Conservation (phyloP, 1,284 basidiomycete genomes). For the Rhodotorula sp. region DNA sequence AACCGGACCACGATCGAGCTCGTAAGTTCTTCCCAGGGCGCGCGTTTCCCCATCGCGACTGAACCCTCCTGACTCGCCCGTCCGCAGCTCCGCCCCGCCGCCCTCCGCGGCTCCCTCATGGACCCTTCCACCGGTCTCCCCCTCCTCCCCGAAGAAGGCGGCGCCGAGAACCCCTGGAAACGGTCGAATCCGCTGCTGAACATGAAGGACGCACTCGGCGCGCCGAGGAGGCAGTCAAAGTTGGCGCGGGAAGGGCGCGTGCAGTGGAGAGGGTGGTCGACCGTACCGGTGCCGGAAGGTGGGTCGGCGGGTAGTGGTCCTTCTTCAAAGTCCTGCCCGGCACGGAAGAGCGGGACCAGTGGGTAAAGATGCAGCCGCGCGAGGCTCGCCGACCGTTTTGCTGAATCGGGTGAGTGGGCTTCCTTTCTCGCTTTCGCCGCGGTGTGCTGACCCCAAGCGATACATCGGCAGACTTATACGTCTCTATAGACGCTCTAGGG, state of each 20-base stretch:
- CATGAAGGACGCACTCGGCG: background rate
- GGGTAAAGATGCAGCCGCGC: no score
- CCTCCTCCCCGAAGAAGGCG: background rate
- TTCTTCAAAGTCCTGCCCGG: no score
- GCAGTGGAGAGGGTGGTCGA: background rate
- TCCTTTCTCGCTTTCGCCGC: no score
- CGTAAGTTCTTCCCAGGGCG: slow-evolving; percentile 54
- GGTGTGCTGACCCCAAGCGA: no score
- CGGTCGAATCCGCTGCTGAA: background rate
- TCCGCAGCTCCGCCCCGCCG: slow-evolving; percentile 29
- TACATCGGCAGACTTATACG: background rate
- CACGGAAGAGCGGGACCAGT: no score
- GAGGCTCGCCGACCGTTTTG: no score
- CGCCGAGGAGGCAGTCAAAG: background rate
- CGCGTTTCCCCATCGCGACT: no score
- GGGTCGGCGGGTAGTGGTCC: no score
- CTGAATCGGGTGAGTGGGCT: no score
- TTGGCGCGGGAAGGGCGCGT: background rate
- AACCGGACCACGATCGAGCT: slow-evolving; percentile 92
- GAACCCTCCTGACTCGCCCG: no score
- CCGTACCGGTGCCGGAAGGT: no score
- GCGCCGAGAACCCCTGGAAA: slow-evolving; percentile 2
- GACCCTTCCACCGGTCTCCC: slow-evolving; percentile 23
- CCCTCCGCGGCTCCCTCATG: slow-evolving; percentile 21
- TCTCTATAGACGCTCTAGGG: background rate